Evolutionary conservation across 192 early-diverging fungal genomes (phyloP).

Genomic region (Radiomyces spectabilis): DNA sequence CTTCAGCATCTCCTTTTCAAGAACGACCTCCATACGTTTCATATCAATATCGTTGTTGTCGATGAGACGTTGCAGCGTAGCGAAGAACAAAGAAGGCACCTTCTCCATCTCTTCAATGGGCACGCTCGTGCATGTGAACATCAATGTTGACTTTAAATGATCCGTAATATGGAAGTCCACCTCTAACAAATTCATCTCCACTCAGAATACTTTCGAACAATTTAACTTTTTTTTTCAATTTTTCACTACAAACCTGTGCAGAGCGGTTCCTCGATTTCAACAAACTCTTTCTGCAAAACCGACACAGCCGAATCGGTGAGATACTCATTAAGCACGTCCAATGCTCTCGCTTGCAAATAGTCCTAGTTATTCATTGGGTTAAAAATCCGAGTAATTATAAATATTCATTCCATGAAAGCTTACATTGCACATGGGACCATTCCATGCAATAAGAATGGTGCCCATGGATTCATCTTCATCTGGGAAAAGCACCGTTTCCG

Average conservation of each 20-base stretch:
- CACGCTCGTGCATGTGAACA: too few relatives aligned
- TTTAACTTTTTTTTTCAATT: not conserved
- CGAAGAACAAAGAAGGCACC: slow-evolving; percentile 35
- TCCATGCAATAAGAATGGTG: slow-evolving; percentile 42
- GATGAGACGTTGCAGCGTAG: slow-evolving; percentile 32
- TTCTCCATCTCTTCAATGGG: slow-evolving; percentile 46
- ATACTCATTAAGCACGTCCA: slow-evolving; percentile 32
- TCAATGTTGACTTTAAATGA: slow-evolving; percentile 38
- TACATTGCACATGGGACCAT: slow-evolving; percentile 45
- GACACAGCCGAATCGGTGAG: slow-evolving; percentile 52
- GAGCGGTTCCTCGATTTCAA: slow-evolving; percentile 53
- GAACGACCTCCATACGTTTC: slow-evolving; percentile 42
- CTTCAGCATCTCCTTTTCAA: slow-evolving; percentile 43
- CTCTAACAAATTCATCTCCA: slow-evolving; percentile 26
- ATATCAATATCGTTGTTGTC: slow-evolving; percentile 49
- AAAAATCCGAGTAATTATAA: not conserved
- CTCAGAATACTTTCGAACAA: too few relatives aligned
- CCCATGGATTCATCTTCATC: slow-evolving; percentile 59
- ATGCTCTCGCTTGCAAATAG: slow-evolving; percentile 15
- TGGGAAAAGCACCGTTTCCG: slow-evolving; percentile 45
- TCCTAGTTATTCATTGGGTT: slow-evolving; percentile 4
- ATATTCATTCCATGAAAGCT: not conserved
- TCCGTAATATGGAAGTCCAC: slow-evolving; percentile 36
- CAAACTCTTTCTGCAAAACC: slow-evolving; percentile 49
- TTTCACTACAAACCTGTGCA: slow-evolving; percentile 43